A percentile compares a stretch with the other conserved stretches of the same genome.
phyloP scores from a whole-genome alignment of 106 monocot species.

The Platanthera guangdongensis region DNA sequence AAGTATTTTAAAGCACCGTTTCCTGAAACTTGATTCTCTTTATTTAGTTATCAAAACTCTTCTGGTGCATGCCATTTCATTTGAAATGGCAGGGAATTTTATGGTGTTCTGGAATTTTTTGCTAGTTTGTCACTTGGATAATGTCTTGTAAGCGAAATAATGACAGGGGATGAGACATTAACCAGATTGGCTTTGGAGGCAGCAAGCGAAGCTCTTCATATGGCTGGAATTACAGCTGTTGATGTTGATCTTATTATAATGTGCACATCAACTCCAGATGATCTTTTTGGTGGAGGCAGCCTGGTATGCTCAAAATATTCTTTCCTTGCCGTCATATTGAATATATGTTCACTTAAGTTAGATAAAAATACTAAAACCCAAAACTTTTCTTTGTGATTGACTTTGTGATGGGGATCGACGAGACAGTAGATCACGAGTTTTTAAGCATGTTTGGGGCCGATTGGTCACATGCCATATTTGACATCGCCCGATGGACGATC shows the following conservation, averaged over 20 bases:
- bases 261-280: conserved; percentile 68
- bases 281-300: conserved; percentile 48
- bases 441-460: no score
- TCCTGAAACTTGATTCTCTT: not conserved
- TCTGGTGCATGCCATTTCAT: not conserved
- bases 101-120: not conserved
- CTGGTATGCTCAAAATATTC: conserved; percentile 23
- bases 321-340: not conserved
- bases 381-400: not conserved
- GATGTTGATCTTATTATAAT: conserved; percentile 56
- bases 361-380: not conserved
- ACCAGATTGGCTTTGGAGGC: conserved; percentile 38
- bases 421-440: no score
- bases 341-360: not conserved
- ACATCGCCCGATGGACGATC: no score
- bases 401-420: no score
- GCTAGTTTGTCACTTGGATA: not conserved
- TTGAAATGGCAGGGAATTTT: not conserved
- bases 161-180: conserved; percentile 49
- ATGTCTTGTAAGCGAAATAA: not conserved
- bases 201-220: conserved; percentile 50
- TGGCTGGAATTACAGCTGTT: conserved; percentile 52
- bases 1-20: no score
- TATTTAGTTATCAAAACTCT: no score
- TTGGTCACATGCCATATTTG: no score